Conservation (phyloP, 257 asterid species). For the Mentha longifolia region DNA sequence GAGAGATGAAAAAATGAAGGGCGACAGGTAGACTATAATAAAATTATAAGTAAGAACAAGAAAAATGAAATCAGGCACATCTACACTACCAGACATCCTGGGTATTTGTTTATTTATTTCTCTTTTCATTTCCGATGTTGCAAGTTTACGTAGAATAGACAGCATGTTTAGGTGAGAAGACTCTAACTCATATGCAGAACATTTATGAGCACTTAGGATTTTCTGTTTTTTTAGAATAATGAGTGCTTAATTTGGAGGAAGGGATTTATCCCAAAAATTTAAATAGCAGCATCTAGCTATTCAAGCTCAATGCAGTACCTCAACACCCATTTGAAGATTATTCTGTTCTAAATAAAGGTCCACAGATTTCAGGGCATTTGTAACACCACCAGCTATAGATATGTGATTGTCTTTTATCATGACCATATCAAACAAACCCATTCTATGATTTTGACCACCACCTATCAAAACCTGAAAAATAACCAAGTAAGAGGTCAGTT, state of each 20-base stretch:
- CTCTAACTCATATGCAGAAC: too few relatives aligned
- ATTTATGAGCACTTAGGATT: too few relatives aligned
- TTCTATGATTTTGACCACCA: slow-evolving; percentile 92
- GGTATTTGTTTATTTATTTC: neutral
- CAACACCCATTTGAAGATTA: slow-evolving; percentile 86
- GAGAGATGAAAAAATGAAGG: slow-evolving; percentile 16
- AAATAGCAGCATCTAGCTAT: neutral
- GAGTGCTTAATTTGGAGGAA: neutral
- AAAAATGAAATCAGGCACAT: neutral
- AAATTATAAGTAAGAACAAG: neutral
- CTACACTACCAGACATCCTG: neutral
- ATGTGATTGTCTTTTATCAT: slow-evolving; percentile 98
- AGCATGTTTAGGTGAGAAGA: neutral
- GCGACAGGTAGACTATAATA: neutral
- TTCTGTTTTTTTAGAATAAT: neutral
- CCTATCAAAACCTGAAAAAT: slow-evolving; percentile 77
- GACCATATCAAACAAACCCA: slow-evolving; percentile 98
- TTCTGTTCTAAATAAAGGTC: slow-evolving; percentile 73
- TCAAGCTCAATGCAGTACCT: slow-evolving; percentile 53
- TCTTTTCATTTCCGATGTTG: neutral
- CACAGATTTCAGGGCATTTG: slow-evolving; percentile 76
- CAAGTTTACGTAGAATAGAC: neutral
- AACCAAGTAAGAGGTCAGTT: slow-evolving; percentile 24
- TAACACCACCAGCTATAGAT: slow-evolving; percentile 84
- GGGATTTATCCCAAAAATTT: slow-evolving; percentile 12